Percentiles rank a stretch among this genome's conserved stretches.
These are phyloP conservation scores for Reutealis trisperma DNA, from an alignment of 345 rosid species.

Conservation along the genomic window DNA sequence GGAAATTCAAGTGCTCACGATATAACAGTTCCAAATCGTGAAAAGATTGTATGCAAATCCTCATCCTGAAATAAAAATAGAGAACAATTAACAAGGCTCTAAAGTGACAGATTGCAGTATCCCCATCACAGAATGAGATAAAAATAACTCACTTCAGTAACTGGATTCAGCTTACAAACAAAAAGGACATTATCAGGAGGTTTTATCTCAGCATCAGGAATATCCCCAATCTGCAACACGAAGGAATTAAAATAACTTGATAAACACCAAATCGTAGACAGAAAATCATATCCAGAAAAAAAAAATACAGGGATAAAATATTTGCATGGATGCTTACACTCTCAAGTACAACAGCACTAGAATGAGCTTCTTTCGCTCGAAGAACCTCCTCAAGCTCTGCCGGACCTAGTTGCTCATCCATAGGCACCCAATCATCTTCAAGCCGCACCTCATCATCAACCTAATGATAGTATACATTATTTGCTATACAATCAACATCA, in stretches of 20 bases:
- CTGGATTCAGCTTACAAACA: constrained; percentile 97
- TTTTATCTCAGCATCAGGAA: constrained; percentile 79
- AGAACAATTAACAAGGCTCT: constrained; percentile 10
- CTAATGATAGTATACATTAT: constrained; percentile 30
- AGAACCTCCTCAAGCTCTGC: constrained; percentile 77
- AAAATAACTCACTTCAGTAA: constrained; percentile 76
- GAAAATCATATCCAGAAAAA: constrained; percentile 12
- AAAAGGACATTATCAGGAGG: constrained; percentile 97
- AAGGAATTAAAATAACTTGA: constrained; percentile 7
- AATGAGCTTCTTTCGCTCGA: constrained; percentile 77
- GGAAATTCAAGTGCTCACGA: constrained; percentile 51
- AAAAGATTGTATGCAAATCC: constrained; percentile 90
- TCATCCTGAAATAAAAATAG: constrained; percentile 68
- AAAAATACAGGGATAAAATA: constrained; percentile 13
- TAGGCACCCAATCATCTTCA: constrained; percentile 98
- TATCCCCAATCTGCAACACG: constrained; percentile 58
- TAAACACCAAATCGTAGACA: neutral
- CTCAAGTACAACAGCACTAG: constrained; percentile 98
- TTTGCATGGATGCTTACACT: constrained; percentile 51
- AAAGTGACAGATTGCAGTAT: constrained; percentile 2
- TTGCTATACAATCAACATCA: neutral
- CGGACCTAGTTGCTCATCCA: constrained; percentile 76
- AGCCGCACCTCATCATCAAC: constrained; percentile 80
- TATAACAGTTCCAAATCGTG: constrained; percentile 86
- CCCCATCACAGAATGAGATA: constrained; percentile 8